phyloP scores from a whole-genome alignment of 257 asterid species.

The Solanum medicagineum region DNA sequence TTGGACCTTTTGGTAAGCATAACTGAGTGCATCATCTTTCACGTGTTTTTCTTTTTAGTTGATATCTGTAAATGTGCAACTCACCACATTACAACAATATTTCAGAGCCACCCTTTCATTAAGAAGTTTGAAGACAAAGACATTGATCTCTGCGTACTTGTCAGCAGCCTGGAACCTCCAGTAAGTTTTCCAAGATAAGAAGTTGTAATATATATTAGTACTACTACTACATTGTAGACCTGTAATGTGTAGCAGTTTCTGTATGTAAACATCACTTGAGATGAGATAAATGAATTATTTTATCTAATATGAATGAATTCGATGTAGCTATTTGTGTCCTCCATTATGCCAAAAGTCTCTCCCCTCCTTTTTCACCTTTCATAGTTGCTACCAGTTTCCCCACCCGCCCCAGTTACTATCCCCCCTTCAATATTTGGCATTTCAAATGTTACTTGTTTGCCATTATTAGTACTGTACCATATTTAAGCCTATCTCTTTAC shows the following conservation, averaged over 20 bases:
- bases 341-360: too few relatives aligned
- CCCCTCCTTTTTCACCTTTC: background rate
- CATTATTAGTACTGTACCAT: background rate
- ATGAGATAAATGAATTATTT: background rate
- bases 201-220: background rate
- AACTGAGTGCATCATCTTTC: background rate
- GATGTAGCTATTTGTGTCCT: background rate
- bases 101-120: conserved; percentile 81
- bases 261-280: background rate
- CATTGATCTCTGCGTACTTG: conserved; percentile 75
- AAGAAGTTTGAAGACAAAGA: conserved; percentile 93
- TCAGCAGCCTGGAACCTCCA: conserved; percentile 78
- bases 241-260: background rate
- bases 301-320: background rate
- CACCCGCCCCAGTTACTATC: background rate
- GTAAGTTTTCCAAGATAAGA: conserved; percentile 52
- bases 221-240: background rate
- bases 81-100: background rate
- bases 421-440: background rate
- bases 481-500: background rate
- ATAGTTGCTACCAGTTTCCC: background rate
- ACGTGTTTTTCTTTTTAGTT: background rate
- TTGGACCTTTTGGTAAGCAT: conserved; percentile 78
- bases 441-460: background rate
- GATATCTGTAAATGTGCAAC: background rate